Conservation (phyloP, 2,329 filamentous ascomycete genomes). For the Xylariales sp. region DNA sequence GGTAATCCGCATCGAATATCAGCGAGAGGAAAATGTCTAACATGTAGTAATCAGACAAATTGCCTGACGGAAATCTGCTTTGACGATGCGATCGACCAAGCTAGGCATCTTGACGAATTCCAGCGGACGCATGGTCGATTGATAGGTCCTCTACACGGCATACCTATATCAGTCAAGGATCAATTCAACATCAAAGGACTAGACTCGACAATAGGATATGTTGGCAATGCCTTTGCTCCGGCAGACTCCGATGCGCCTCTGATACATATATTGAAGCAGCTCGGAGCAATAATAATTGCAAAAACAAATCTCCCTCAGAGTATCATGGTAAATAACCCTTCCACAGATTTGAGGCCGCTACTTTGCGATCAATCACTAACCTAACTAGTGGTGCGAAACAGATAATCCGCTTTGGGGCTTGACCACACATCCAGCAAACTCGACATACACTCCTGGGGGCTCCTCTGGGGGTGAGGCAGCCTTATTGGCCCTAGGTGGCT, state of each 20-base stretch:
- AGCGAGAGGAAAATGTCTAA: too few species aligned
- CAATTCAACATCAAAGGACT: conserved; percentile 19
- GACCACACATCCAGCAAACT: conserved; percentile 34
- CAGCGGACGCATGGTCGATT: not conserved
- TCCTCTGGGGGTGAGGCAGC: conserved; percentile 39
- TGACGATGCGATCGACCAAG: conserved; percentile 3
- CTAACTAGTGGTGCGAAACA: conserved; percentile 14
- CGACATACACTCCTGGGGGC: conserved; percentile 33
- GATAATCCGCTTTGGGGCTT: conserved; percentile 33
- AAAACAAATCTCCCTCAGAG: too few species aligned
- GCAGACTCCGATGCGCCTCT: conserved; percentile 1
- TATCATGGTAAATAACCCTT: not conserved
- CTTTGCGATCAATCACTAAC: conserved; percentile 12
- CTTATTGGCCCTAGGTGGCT: conserved; percentile 27
- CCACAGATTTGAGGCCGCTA: conserved; percentile 11
- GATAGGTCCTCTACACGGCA: conserved; percentile 14
- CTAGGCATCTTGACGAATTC: conserved; percentile 3
- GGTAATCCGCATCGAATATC: too few species aligned
- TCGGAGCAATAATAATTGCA: not conserved
- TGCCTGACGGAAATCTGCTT: conserved; percentile 6
- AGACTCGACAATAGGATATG: conserved; percentile 18
- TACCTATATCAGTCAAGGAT: conserved; percentile 21
- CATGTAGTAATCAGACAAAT: too few species aligned
- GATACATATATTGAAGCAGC: not conserved
- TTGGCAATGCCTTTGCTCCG: conserved; percentile 9